A percentile compares a stretch with the other conserved stretches of the same genome.
Evolutionary conservation across 139 green algal species (phyloP).

Genomic region (Axilococcus clingmanii): DNA sequence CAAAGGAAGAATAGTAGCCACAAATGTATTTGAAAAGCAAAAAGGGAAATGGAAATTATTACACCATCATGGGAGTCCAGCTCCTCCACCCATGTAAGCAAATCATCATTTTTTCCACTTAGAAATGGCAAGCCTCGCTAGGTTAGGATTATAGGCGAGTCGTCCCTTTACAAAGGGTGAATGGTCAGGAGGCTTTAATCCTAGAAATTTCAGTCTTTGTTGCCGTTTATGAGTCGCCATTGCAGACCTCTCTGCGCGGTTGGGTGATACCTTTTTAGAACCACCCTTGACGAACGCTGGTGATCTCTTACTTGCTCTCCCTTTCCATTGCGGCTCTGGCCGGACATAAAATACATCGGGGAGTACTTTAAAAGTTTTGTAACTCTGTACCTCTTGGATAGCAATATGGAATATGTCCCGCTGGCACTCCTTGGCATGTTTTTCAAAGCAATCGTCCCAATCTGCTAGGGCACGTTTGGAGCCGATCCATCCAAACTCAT

Average conservation of each 20-base stretch:
- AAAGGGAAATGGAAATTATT: constrained; percentile 58
- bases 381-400: constrained; percentile 9
- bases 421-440: constrained; percentile 12
- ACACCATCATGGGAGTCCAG: constrained; percentile 58
- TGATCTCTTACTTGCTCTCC: too few relatives aligned
- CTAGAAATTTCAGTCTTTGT: too few relatives aligned
- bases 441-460: constrained; percentile 15
- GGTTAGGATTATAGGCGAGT: too few relatives aligned
- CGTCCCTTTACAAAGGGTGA: constrained; percentile 7
- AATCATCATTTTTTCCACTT: too few relatives aligned
- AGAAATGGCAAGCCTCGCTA: too few relatives aligned
- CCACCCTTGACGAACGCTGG: too few relatives aligned
- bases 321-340: too few relatives aligned
- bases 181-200: too few relatives aligned
- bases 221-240: too few relatives aligned
- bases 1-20: constrained; percentile 55
- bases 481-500: constrained; percentile 25
- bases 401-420: constrained; percentile 10
- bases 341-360: constrained; percentile 20
- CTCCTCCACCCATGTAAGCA: too few relatives aligned
- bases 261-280: too few relatives aligned
- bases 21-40: constrained; percentile 83
- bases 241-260: too few relatives aligned
- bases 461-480: constrained; percentile 18
- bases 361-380: constrained; percentile 4